Conservation (phyloP, 306 rosid genomes). For the Acacia melanoxylon region DNA sequence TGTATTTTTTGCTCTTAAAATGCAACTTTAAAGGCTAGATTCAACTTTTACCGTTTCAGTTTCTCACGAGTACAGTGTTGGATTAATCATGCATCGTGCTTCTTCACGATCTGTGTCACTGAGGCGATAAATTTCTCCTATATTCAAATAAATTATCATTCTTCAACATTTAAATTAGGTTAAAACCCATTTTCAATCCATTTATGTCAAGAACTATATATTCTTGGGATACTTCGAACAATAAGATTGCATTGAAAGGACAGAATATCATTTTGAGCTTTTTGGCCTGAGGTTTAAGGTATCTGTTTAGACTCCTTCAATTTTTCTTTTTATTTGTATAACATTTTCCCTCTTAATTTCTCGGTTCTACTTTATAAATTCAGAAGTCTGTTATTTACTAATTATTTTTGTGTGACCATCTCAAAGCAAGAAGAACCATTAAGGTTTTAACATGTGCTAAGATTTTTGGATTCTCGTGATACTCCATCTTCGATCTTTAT, state of each 20-base stretch:
- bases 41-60: conserved; percentile 4
- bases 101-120: neutral
- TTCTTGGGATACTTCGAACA: neutral
- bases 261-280: neutral
- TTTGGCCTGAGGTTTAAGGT: conserved; percentile 16
- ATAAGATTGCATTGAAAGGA: conserved; percentile 20
- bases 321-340: neutral
- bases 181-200: neutral
- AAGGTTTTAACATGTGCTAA: neutral
- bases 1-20: conserved; percentile 16
- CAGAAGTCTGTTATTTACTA: neutral
- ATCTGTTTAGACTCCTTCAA: neutral
- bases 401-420: neutral
- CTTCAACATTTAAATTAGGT: neutral
- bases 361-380: neutral
- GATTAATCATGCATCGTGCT: neutral
- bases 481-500: neutral
- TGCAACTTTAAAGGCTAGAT: conserved; percentile 28
- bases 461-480: neutral
- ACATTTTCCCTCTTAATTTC: neutral
- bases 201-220: conserved; percentile 6
- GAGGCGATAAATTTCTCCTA: neutral
- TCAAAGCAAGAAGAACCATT: neutral
- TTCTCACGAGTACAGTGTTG: neutral
- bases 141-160: neutral